These are phyloP conservation scores for Eragrostis nindensis DNA, from an alignment of 176 grass and related monocot genomes.

Conservation along the genomic window DNA sequence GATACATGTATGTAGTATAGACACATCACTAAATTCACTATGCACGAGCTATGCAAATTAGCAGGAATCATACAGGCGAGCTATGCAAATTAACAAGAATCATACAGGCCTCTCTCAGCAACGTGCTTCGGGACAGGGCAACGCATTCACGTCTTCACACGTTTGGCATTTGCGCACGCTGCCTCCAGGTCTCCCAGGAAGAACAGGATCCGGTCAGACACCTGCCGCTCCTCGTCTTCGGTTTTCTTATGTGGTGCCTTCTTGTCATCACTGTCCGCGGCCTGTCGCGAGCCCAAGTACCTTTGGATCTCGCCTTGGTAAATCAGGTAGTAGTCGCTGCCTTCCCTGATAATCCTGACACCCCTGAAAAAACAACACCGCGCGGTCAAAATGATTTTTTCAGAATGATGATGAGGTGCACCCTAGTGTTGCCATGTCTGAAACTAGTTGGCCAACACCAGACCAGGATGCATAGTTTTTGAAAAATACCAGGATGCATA, in stretches of 20 bases:
- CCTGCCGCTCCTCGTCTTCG: slow-evolving; percentile 34
- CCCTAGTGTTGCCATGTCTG: not conserved
- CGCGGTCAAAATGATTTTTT: not conserved
- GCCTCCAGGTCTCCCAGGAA: slow-evolving; percentile 89
- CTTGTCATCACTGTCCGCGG: slow-evolving; percentile 2
- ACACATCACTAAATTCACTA: not conserved
- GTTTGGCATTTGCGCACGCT: slow-evolving; percentile 73
- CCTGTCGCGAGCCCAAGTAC: slow-evolving; percentile 55
- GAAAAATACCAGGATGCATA: not conserved
- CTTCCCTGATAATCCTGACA: slow-evolving; percentile 83
- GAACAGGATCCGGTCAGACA: slow-evolving; percentile 78
- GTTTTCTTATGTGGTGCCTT: not conserved
- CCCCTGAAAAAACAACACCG: slow-evolving; percentile 47
- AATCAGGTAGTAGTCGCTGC: slow-evolving; percentile 81
- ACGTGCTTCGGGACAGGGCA: not conserved
- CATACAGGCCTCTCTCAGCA: not conserved
- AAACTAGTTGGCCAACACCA: not conserved
- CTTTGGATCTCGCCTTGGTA: slow-evolving; percentile 86
- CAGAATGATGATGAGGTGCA: not conserved
- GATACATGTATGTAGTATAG: not conserved
- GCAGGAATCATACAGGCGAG: not conserved
- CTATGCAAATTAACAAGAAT: slow-evolving; percentile 1
- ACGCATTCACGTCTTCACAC: slow-evolving; percentile 35
- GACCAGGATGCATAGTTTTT: not conserved
- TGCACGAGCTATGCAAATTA: slow-evolving; percentile 33